A percentile compares a stretch with the other conserved stretches of the same genome.
Evolutionary conservation across 2,329 filamentous ascomycete genomes (phyloP).

Genomic region (Xylariales sp.): DNA sequence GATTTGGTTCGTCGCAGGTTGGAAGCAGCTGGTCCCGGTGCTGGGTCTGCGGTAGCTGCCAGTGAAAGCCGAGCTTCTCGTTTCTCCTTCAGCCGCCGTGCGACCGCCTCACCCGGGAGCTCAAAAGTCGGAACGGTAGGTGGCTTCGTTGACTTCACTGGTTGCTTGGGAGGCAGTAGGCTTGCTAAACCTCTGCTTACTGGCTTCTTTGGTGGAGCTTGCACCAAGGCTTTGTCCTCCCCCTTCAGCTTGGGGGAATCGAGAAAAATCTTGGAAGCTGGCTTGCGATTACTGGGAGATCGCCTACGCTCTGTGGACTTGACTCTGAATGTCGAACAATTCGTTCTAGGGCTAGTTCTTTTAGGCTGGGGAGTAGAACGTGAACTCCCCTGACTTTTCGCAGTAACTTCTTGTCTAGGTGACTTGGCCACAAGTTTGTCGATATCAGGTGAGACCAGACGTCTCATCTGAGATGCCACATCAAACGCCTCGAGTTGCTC

Average conservation of each 20-base stretch:
- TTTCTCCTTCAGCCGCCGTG: conserved; percentile 53
- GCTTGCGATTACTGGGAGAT: conserved; percentile 34
- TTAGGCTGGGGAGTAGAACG: not conserved
- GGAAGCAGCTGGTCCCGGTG: conserved; percentile 18
- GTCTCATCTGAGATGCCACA: conserved; percentile 20
- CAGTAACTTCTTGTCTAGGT: not conserved
- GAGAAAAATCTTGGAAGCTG: conserved; percentile 35
- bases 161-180: conserved; percentile 40
- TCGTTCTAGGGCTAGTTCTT: conserved; percentile 16
- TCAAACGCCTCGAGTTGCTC: conserved; percentile 55
- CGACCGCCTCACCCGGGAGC: conserved; percentile 58
- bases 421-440: conserved; percentile 10
- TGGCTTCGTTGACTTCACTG: conserved; percentile 48
- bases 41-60: conserved; percentile 23
- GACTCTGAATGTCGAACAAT: conserved; percentile 36
- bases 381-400: not conserved
- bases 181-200: conserved; percentile 32
- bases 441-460: conserved; percentile 15
- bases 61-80: conserved; percentile 39
- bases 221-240: conserved; percentile 19
- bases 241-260: conserved; percentile 20
- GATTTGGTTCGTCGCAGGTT: conserved; percentile 41
- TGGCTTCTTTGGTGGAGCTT: conserved; percentile 23
- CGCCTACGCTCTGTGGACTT: conserved; percentile 32
- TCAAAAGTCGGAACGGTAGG: conserved; percentile 54